Evolutionary conservation across 2,329 filamentous ascomycete genomes (phyloP), one percentile per base, ranked within the genome.

Genomic region (Fusarium keratoplasticum): DNA sequence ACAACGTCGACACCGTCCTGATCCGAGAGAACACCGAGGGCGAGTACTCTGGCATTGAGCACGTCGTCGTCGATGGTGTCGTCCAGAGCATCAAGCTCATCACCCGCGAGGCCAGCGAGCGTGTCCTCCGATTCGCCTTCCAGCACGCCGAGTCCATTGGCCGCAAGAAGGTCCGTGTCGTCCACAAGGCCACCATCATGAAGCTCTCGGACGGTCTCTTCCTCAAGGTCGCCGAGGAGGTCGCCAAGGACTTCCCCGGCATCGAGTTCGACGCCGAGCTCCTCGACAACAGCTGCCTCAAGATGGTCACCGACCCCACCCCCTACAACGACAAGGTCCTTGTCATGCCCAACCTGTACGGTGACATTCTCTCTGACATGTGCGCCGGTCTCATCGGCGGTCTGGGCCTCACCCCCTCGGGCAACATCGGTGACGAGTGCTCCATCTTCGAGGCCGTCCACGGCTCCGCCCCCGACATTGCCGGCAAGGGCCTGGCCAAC

Each of bases 131-230:
- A 83, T 99, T 95, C 85, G 96, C 97, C 80, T 99, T 99, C 92
- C 96, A 99, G 88, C 95, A 99, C 84, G 96, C 96, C 79, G 90
- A 96, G 85, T 91, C 94, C 79, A 93, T 98, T 82, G 95, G 95
- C 86, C 94, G 94, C 89, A 95, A 92, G 84, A 98, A 98, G 93
- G 96, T 98, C 81, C 95, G 95, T 82, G 96, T 95, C 70, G 95
- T 98, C 75, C 96, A 99, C 93, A 99, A 99, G 91, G 96, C 96
- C 84, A 98, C 96, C 83, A 99, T 99, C 88, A 99, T 99, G 96
- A 99, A 99, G 92, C 97, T 98, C 94, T 96, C 93, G 83, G 96
- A 99, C 85, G 96, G 96, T 87, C 94, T 99, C 72, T 99, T 99
- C 92, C 90, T 99, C 79, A 94, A 90, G 85, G 95, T 93, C 73